phyloP scores from a whole-genome alignment of 768 basidiomycete species.

The Lyophyllum semitale region DNA sequence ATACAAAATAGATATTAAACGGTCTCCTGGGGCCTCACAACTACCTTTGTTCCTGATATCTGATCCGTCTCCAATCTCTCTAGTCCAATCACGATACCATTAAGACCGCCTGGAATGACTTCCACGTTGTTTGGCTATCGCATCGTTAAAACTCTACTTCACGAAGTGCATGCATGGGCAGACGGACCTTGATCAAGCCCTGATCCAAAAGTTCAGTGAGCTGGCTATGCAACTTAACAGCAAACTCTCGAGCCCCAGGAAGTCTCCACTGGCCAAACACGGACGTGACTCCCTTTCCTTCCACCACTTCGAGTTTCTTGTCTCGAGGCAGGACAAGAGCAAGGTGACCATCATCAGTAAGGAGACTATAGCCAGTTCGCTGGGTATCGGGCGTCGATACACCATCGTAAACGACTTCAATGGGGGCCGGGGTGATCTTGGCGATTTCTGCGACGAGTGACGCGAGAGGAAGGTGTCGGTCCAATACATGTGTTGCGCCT shows the following conservation, averaged over 20 bases:
- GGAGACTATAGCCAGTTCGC: conserved; percentile 34
- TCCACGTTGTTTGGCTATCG: conserved; percentile 39
- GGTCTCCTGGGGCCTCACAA: conserved; percentile 41
- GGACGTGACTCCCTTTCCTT: conserved; percentile 12
- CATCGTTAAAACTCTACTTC: background rate
- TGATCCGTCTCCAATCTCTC: conserved; percentile 33
- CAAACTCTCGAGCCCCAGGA: conserved; percentile 5
- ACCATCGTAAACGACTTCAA: conserved; percentile 29
- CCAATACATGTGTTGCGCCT: conserved; percentile 27
- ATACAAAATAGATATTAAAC: too few species aligned
- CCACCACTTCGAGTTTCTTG: conserved; percentile 16
- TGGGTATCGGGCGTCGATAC: conserved; percentile 40
- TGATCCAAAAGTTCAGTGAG: conserved; percentile 16
- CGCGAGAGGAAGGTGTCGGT: conserved; percentile 14
- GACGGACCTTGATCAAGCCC: conserved; percentile 23
- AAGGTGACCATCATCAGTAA: conserved; percentile 38
- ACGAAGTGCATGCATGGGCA: too few species aligned
- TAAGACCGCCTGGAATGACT: conserved; percentile 40
- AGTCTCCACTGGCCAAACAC: conserved; percentile 7
- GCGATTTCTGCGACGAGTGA: conserved; percentile 22
- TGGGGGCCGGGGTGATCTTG: too few species aligned
- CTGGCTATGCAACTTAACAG: conserved; percentile 10
- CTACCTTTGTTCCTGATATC: conserved; percentile 45
- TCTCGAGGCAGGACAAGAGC: conserved; percentile 24
- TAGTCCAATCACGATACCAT: conserved; percentile 36